Evolutionary conservation across 2,329 filamentous ascomycete genomes (phyloP).

Genomic region (Metarhizium guizhouense): DNA sequence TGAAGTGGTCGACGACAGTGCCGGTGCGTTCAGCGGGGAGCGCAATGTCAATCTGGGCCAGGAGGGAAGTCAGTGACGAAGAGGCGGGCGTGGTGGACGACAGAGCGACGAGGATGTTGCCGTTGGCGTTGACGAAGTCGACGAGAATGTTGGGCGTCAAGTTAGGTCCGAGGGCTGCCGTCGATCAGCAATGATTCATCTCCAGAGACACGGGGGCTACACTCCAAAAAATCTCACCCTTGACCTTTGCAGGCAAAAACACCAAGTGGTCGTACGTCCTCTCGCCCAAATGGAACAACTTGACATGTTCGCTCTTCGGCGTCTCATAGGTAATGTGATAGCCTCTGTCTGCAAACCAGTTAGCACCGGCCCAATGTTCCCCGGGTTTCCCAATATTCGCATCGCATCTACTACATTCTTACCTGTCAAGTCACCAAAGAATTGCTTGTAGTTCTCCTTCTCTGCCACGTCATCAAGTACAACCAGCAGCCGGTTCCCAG

Average conservation of each 20-base stretch:
- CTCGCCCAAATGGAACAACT: slow-evolving; percentile 79
- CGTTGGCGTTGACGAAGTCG: slow-evolving; percentile 83
- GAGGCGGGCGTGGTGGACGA: slow-evolving; percentile 64
- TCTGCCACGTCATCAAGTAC: slow-evolving; percentile 76
- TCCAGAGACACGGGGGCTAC: not conserved
- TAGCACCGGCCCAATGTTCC: slow-evolving; percentile 10
- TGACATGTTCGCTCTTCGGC: slow-evolving; percentile 68
- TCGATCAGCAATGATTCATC: not conserved
- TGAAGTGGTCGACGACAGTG: slow-evolving; percentile 90
- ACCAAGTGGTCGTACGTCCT: slow-evolving; percentile 85
- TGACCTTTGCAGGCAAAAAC: slow-evolving; percentile 80
- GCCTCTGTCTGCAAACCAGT: slow-evolving; percentile 56
- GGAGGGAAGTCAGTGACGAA: slow-evolving; percentile 64
- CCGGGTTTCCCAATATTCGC: not conserved
- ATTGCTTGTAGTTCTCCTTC: slow-evolving; percentile 74
- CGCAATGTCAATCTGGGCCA: slow-evolving; percentile 80
- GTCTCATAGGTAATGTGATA: slow-evolving; percentile 75
- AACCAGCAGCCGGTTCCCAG: slow-evolving; percentile 73
- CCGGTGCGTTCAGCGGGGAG: slow-evolving; percentile 80
- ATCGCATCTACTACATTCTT: slow-evolving; percentile 17
- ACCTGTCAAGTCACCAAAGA: slow-evolving; percentile 67
- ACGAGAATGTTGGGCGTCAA: slow-evolving; percentile 79
- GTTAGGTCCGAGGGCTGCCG: slow-evolving; percentile 71
- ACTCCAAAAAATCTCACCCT: slow-evolving; percentile 49
- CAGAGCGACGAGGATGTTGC: slow-evolving; percentile 83